Percentiles rank a stretch among this genome's conserved stretches.
Conservation (phyloP, 768 basidiomycete genomes). For the Hortiboletus campestris region DNA sequence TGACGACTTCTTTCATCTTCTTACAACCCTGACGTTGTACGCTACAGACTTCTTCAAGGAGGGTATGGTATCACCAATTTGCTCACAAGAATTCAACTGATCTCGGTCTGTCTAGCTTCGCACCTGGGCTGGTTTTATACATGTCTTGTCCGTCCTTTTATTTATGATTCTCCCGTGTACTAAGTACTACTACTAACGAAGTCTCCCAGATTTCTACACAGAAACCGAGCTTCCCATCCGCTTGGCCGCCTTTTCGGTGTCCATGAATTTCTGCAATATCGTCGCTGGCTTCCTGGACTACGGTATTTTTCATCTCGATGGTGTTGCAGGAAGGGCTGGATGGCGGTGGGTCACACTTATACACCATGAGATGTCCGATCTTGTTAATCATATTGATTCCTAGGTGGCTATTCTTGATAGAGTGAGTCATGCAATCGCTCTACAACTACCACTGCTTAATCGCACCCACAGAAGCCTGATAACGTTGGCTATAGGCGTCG, state of each 20-base stretch:
- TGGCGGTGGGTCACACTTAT: slow-evolving; percentile 16
- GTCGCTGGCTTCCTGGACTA: slow-evolving; percentile 63
- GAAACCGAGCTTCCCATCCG: slow-evolving; percentile 51
- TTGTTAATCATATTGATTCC: not conserved
- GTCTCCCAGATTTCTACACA: slow-evolving; percentile 44
- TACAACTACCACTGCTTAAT: not conserved
- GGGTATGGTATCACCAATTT: slow-evolving; percentile 30
- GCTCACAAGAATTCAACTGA: not conserved
- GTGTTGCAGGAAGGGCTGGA: slow-evolving; percentile 11
- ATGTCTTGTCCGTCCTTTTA: slow-evolving; percentile 46
- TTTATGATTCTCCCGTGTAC: not conserved
- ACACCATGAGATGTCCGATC: not conserved
- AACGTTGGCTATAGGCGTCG: slow-evolving; percentile 51
- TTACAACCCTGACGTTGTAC: not conserved
- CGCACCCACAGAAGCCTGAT: slow-evolving; percentile 23
- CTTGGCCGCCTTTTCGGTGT: slow-evolving; percentile 70
- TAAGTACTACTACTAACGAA: too few species aligned
- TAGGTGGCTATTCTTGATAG: slow-evolving; percentile 38
- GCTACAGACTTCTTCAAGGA: slow-evolving; percentile 42
- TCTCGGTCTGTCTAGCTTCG: slow-evolving; percentile 37
- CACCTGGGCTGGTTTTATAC: slow-evolving; percentile 60
- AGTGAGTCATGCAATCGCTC: slow-evolving; percentile 23
- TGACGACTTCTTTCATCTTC: not conserved
- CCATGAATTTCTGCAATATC: slow-evolving; percentile 54
- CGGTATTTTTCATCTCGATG: slow-evolving; percentile 45